phyloP scores from a whole-genome alignment of 257 asterid species.

The Vinca minor region DNA sequence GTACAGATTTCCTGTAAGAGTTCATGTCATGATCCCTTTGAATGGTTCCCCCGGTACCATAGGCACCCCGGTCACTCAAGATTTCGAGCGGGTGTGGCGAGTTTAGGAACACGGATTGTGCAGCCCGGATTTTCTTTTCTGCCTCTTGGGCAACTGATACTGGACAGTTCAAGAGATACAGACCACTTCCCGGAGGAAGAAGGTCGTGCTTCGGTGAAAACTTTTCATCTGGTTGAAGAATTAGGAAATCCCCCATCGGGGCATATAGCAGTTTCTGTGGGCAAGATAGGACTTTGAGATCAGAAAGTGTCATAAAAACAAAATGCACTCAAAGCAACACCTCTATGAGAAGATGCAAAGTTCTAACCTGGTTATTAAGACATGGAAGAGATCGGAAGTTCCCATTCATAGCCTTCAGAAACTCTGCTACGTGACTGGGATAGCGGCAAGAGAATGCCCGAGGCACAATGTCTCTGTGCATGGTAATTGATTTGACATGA shows the following conservation, averaged over 20 bases:
- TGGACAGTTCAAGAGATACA: slow-evolving; percentile 49
- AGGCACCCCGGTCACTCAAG: slow-evolving; percentile 74
- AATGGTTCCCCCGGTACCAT: slow-evolving; percentile 77
- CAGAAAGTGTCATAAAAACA: neutral
- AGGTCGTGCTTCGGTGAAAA: slow-evolving; percentile 86
- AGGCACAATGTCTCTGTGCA: slow-evolving; percentile 96
- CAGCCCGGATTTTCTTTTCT: slow-evolving; percentile 57
- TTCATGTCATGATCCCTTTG: slow-evolving; percentile 86
- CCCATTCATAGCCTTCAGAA: slow-evolving; percentile 78
- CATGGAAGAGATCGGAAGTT: slow-evolving; percentile 80
- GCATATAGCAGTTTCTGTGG: slow-evolving; percentile 67
- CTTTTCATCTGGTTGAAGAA: slow-evolving; percentile 77
- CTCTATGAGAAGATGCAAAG: neutral
- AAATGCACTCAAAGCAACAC: neutral
- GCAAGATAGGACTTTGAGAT: neutral
- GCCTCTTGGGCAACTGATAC: slow-evolving; percentile 33
- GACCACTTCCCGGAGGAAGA: slow-evolving; percentile 84
- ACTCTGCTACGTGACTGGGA: slow-evolving; percentile 75
- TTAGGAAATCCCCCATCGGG: slow-evolving; percentile 82
- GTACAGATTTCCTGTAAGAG: slow-evolving; percentile 53
- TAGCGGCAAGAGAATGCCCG: slow-evolving; percentile 92
- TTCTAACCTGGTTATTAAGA: slow-evolving; percentile 61
- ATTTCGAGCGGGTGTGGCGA: slow-evolving; percentile 96
- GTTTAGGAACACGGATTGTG: slow-evolving; percentile 52
- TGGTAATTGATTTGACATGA: slow-evolving; percentile 61